phyloP scores from a whole-genome alignment of 441 rosid genomes.

The Aquilaria agallochum region DNA sequence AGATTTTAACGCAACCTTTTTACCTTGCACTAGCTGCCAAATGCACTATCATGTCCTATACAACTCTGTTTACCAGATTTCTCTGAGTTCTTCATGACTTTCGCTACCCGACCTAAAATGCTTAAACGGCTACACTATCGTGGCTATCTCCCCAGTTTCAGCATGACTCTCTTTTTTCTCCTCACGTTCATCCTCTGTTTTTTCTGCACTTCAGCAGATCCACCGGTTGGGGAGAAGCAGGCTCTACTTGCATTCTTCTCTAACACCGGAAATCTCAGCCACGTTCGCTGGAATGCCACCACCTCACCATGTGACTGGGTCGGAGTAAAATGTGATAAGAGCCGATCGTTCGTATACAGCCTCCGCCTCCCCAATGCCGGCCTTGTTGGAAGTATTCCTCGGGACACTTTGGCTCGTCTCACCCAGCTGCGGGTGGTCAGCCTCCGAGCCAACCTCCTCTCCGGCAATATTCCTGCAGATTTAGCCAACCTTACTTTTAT shows the following conservation, averaged over 20 bases:
- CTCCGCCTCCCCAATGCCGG: conserved; percentile 88
- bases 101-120: too few relatives aligned
- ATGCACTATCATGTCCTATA: too few relatives aligned
- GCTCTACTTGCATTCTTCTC: conserved; percentile 68
- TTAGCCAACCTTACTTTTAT: conserved; percentile 63
- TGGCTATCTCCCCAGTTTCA: too few relatives aligned
- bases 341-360: conserved; percentile 38
- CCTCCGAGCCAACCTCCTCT: conserved; percentile 77
- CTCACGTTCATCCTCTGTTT: too few relatives aligned
- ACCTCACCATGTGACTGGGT: conserved; percentile 74
- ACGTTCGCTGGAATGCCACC: conserved; percentile 67
- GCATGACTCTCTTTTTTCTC: too few relatives aligned
- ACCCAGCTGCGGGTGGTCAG: conserved; percentile 76
- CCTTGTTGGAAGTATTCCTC: conserved; percentile 68
- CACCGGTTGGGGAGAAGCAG: conserved; percentile 60
- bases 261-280: conserved; percentile 51
- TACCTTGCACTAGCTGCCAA: too few relatives aligned
- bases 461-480: conserved; percentile 76
- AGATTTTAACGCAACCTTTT: too few relatives aligned
- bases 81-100: too few relatives aligned
- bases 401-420: conserved; percentile 53
- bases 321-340: conserved; percentile 61
- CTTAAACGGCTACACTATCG: too few relatives aligned
- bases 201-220: too few relatives aligned
- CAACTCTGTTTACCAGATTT: too few relatives aligned